Evolutionary conservation across 352 stramenopile species (phyloP).

Genomic region (Phytophthora lateralis): DNA sequence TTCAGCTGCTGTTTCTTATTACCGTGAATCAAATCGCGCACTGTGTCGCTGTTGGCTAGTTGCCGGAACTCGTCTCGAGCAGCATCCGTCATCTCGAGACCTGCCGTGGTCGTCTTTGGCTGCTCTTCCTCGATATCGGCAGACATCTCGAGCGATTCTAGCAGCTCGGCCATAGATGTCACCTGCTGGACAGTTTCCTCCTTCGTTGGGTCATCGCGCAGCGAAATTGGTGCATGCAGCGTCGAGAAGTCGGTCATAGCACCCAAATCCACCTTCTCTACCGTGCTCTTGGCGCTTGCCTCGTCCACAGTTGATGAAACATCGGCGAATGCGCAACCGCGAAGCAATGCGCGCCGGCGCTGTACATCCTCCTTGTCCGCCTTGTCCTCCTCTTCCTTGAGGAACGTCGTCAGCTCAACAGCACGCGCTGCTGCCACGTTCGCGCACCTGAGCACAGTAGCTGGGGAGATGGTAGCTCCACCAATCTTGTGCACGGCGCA

Average conservation of each 20-base stretch:
- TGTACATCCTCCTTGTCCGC: constrained; percentile 74
- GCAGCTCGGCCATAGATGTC: constrained; percentile 73
- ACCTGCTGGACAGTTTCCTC: constrained; percentile 59
- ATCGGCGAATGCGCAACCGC: constrained; percentile 73
- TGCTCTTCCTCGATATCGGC: constrained; percentile 39
- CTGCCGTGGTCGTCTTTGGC: constrained; percentile 7
- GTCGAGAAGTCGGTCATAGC: constrained; percentile 83
- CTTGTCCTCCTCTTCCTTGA: constrained; percentile 80
- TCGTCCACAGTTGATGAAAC: constrained; percentile 49
- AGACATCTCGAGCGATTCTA: constrained; percentile 74
- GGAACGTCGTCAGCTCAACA: constrained; percentile 71
- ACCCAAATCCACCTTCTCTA: constrained; percentile 70
- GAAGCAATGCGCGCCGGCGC: constrained; percentile 66
- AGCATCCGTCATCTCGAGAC: constrained; percentile 35
- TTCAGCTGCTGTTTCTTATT: constrained; percentile 29
- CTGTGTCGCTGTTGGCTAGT: constrained; percentile 53
- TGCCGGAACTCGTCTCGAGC: constrained; percentile 65
- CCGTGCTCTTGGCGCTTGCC: constrained; percentile 33
- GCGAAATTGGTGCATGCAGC: constrained; percentile 76
- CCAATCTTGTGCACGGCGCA: constrained; percentile 92
- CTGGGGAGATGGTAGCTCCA: constrained; percentile 66
- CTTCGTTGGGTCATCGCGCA: constrained; percentile 64
- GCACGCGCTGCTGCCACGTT: constrained; percentile 82
- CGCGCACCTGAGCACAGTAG: constrained; percentile 77
- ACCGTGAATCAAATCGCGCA: constrained; percentile 52